These are phyloP conservation scores for Aureobasidium sp. DNA, from an alignment of 2,329 filamentous ascomycete species.

Conservation along the genomic window DNA sequence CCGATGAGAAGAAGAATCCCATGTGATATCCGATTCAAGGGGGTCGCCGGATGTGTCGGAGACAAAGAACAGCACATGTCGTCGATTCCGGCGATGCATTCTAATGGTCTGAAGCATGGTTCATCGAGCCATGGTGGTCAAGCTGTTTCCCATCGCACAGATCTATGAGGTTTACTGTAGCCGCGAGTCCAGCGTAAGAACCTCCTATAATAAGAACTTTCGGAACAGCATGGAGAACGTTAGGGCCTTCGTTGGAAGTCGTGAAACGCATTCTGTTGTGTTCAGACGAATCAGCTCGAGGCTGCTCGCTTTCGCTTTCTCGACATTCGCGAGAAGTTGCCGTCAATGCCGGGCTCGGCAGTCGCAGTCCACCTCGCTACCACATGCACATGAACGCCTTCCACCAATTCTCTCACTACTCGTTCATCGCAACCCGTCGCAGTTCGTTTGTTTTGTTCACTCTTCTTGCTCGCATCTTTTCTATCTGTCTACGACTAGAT, in stretches of 20 bases:
- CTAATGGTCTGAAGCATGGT: too few relatives aligned
- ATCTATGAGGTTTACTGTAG: constrained; percentile 61
- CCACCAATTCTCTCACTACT: not conserved
- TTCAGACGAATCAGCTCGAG: not conserved
- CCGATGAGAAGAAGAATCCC: not conserved
- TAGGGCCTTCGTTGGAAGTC: not conserved
- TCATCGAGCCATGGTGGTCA: not conserved
- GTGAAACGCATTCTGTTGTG: not conserved
- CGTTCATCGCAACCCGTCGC: not conserved
- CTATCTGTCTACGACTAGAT: not conserved
- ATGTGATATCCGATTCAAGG: not conserved
- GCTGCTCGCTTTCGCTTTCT: not conserved
- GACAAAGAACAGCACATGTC: not conserved
- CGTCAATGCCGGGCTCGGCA: not conserved
- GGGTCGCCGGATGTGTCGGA: not conserved
- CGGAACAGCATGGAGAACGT: not conserved
- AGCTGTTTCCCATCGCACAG: constrained; percentile 51
- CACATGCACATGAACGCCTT: not conserved
- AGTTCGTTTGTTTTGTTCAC: not conserved
- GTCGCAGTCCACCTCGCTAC: not conserved
- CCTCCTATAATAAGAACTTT: constrained; percentile 60
- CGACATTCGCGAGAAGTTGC: not conserved
- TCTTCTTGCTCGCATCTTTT: not conserved
- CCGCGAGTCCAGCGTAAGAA: constrained; percentile 64
- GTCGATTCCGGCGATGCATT: not conserved